Base-by-base conservation (phyloP, 2,329 filamentous ascomycete species). In the Zasmidium citrigriseum region DNA sequence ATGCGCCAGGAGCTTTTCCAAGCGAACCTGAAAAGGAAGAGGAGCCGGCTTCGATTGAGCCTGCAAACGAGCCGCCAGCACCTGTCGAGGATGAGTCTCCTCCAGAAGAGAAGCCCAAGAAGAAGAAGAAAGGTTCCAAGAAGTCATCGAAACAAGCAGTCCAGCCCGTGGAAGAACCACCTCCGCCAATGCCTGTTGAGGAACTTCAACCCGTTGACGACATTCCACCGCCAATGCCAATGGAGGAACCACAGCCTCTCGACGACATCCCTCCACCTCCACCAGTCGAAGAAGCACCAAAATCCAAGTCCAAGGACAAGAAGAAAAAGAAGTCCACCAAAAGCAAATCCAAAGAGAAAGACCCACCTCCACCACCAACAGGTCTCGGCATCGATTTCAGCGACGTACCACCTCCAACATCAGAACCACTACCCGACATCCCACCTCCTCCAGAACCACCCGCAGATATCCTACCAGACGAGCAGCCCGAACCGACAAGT, bases 361-460 rank as follows among this genome's bases (percentile, higher is more conserved):
- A n/a, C 10, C n/a, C 45, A 5, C 34, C 48, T n/a, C 57, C 57
- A 45, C 29, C 55, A 18, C 51, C 61, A 9, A 27, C 56, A 4
- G 64, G 64, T 10, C 46, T 66, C 20, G 64, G 58, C 12, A 64
- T 64, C 41, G 59, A 55, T 23, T 55, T 58, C 18, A 52, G 48
- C 12, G 59, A 62, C 44, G 23, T 38, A 34, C 46, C 55, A 29
- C 48, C 56, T 41, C 48, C 16, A 3, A 3, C 25, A 34, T 7
- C 20, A 7, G 48, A 51, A 34, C 11, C 20, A 34, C 16, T 25
- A 52, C 18, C 18, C 4, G 34, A 41, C 34, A 11, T 41, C 34
- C 34, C 34, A 9, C 34, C 34, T 9, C 34, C 50, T n/a, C 50
- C 29, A 41, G 29, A 29, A 38, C 52, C 54, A 24, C 38, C 46